Evolutionary conservation across 1,284 basidiomycete genomes (phyloP).

Genomic region (Chalciporus sp.): DNA sequence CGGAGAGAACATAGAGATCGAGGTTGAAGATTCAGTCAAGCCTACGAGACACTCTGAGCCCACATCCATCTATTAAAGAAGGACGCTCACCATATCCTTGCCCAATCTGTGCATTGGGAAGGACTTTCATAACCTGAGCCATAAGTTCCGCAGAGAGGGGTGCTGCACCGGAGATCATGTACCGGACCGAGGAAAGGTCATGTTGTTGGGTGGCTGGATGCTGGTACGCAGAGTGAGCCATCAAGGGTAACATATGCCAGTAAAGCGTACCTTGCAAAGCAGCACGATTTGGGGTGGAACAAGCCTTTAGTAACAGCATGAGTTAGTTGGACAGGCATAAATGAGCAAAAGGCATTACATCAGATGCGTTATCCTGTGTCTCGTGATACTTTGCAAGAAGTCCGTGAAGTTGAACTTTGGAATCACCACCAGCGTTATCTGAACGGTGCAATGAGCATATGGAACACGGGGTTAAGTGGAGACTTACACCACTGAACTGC

Average conservation of each 20-base stretch:
- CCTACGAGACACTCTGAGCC: constrained; percentile 28
- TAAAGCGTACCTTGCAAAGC: constrained; percentile 60
- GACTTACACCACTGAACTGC: constrained; percentile 52
- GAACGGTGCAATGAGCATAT: constrained; percentile 1
- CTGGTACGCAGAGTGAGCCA: constrained; percentile 35
- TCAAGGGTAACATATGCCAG: not conserved
- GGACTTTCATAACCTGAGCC: constrained; percentile 50
- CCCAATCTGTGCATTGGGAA: constrained; percentile 63
- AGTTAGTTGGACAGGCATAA: not conserved
- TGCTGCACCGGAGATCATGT: constrained; percentile 72
- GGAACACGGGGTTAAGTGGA: constrained; percentile 12
- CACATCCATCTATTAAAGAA: not conserved
- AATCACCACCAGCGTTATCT: constrained; percentile 70
- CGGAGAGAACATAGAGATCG: constrained; percentile 50
- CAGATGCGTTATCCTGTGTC: constrained; percentile 66
- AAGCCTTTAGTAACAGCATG: constrained; percentile 41
- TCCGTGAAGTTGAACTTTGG: constrained; percentile 71
- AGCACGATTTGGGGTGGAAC: constrained; percentile 74
- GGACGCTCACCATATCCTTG: constrained; percentile 60
- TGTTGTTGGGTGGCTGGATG: constrained; percentile 69
- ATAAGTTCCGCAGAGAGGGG: constrained; percentile 72
- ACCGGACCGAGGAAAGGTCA: constrained; percentile 61
- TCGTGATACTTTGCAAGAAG: constrained; percentile 70
- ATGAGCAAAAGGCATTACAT: constrained; percentile 41
- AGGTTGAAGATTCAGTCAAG: constrained; percentile 59